A percentile compares a stretch with the other conserved stretches of the same genome.
phyloP scores from a whole-genome alignment of 2,329 filamentous ascomycete species.

The Trichoderma sp. region DNA sequence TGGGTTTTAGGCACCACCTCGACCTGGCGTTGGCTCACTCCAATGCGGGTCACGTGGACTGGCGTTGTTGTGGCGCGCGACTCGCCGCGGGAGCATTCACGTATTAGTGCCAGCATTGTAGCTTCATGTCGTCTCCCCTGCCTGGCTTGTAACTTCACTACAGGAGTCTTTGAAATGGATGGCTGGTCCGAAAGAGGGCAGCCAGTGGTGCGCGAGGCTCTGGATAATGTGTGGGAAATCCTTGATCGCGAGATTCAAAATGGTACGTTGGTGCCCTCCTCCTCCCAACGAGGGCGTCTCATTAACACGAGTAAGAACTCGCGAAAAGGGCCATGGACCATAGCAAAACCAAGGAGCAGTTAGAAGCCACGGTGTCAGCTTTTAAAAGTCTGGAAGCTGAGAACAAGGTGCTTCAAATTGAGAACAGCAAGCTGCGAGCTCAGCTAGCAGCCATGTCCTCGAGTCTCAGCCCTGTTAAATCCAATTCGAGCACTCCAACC shows the following conservation, averaged over 20 bases:
- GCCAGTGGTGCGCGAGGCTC: constrained; percentile 46
- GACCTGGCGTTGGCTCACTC: neutral
- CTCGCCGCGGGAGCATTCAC: constrained; percentile 6
- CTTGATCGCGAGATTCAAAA: constrained; percentile 45
- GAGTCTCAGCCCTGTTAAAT: neutral
- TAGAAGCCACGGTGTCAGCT: neutral
- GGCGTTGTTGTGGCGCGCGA: constrained; percentile 22
- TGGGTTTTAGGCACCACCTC: neutral
- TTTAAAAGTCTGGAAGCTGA: too few relatives aligned
- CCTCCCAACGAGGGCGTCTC: constrained; percentile 21
- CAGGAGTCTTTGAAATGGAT: constrained; percentile 39
- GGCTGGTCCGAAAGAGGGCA: constrained; percentile 48
- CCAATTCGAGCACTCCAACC: neutral
- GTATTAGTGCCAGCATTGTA: constrained; percentile 4
- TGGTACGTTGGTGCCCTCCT: constrained; percentile 38
- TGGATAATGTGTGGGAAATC: constrained; percentile 46
- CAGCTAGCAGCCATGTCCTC: constrained; percentile 38
- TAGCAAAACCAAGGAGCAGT: neutral
- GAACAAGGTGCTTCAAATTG: constrained; percentile 41
- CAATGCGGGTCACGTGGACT: constrained; percentile 17
- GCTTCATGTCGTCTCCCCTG: neutral
- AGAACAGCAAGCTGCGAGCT: constrained; percentile 48
- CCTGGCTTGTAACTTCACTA: neutral
- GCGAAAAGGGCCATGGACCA: neutral
- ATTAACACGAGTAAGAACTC: constrained; percentile 25